Evolutionary conservation across 2,329 filamentous ascomycete genomes (phyloP), one percentile per base, ranked within the genome.

Genomic region (Phoma sp.): DNA sequence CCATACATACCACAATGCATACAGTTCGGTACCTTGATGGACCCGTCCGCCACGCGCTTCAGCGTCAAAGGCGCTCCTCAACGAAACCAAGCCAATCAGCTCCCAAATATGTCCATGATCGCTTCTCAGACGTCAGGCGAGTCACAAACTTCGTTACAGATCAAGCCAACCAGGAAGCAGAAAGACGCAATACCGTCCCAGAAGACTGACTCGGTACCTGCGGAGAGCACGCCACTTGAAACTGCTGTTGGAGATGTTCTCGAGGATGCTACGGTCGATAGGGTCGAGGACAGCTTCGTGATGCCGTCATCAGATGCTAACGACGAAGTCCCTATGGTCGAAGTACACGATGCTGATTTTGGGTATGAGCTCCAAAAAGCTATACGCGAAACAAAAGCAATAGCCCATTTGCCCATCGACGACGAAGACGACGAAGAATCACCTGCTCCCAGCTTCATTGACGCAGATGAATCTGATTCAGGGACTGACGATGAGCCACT

Each of bases 371-470:
- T 93, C 7, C 83, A 88, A 29, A 76, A 83, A 32, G 83, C 84
- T 48, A 91, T 95, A 53, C 75, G 82, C 29, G 80, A 88, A 64
- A 79, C 87, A 41, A 84, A 83, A 62, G 78, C 83, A 50, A 81
- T 84, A 29, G 82, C 83, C 54, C 77, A 88, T 53, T 76, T 91
- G 6, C 76, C 75, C 1, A 62, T 79, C 0, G 76, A 79, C 25
- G 70, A 75, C 11, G 75, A 78, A 4, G 75, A 78, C 6, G 67
- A 72, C 8, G 58, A 56, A 23, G 67, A 59, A 30, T 61, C 62
- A 23, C 62, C 64, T 14, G 60, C 56, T 35, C 73, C 60, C 40
- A 67, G 65, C 25, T 63, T 64, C n/a, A 62, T 56, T 29, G 39
- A 64, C 30, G 53, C 62, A 47, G 60, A 65, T 1, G 64, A 61